Evolutionary conservation across 306 rosid species (phyloP), one percentile per base, ranked within the genome.

Genomic region (Ormosia emarginata): DNA sequence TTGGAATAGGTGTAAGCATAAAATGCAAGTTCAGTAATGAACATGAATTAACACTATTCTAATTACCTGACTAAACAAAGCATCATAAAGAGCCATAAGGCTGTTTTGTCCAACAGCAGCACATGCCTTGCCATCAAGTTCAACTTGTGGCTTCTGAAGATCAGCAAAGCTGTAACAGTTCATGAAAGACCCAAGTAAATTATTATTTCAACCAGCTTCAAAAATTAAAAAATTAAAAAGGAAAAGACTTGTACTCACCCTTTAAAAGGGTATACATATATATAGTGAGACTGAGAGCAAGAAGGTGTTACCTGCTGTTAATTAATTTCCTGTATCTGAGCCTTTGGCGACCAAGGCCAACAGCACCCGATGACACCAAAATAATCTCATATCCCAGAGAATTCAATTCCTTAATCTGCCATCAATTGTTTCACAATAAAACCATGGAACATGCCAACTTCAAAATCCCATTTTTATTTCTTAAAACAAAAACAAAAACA

Each of bases 281-380:
- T 8, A 68, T 24, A 24, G 24, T 24, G 24, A 24, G 24, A 24
- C 43, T 18, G 40, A n/a, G 34, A 85, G 41, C 47, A 61, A 61
- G 61, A 64, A 72, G 24, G 43, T 24, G 82, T 50, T 46, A 95
- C 99, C 99, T 96, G 96, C 97, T 96, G 82, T 96, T 89, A 73
- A 96, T 47, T 61, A 96, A 84, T 85, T 86, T 91, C 87, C 99
- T 85, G 78, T 86, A 92, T 85, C 88, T 85, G 13, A 96, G 99
- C 88, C 94, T 89, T 79, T 96, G 99, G 78, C 99, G 97, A 82
- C 99, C 99, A 43, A 96, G 93, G 39, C 99, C 99, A 78, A 93
- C 99, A 82, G 99, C 99, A 62, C 99, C 99, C 0, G 98, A 96
- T 10, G 99, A 92, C 87, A 96, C 99, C 90, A 96, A 79, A 86